phyloP scores from a whole-genome alignment of 352 stramenopile species.

The Pythium periplocum region DNA sequence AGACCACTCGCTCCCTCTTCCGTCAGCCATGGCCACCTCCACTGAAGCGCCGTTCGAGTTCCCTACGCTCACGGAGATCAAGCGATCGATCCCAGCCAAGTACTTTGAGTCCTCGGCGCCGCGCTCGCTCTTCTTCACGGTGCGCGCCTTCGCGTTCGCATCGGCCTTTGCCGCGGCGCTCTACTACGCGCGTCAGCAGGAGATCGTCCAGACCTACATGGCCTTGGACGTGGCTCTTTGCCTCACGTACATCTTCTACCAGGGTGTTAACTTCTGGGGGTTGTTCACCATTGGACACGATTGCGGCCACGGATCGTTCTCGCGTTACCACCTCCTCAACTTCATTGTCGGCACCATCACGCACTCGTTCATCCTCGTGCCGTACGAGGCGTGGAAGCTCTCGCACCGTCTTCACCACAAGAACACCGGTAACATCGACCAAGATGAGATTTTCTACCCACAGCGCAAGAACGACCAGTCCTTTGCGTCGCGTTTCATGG shows the following conservation, averaged over 20 bases:
- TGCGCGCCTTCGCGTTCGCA: conserved; percentile 46
- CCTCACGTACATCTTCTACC: conserved; percentile 54
- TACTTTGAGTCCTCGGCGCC: conserved; percentile 72
- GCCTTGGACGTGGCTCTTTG: conserved; percentile 43
- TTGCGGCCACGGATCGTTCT: conserved; percentile 78
- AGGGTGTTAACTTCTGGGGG: conserved; percentile 78
- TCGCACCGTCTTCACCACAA: conserved; percentile 84
- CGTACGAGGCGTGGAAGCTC: conserved; percentile 77
- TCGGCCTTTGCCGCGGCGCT: conserved; percentile 36
- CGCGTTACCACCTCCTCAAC: conserved; percentile 72
- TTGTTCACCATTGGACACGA: conserved; percentile 84
- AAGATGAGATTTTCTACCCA: conserved; percentile 81
- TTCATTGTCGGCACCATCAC: conserved; percentile 69
- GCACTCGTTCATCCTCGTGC: conserved; percentile 77
- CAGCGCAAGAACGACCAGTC: conserved; percentile 56
- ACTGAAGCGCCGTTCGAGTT: conserved; percentile 39
- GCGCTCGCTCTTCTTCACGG: conserved; percentile 71
- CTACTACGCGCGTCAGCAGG: conserved; percentile 29
- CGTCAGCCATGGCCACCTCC: conserved; percentile 18
- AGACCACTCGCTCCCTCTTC: background rate
- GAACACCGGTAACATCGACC: conserved; percentile 85
- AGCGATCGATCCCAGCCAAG: conserved; percentile 58
- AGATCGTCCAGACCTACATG: conserved; percentile 29
- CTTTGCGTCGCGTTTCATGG: conserved; percentile 42
- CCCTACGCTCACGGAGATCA: conserved; percentile 76